Percentiles rank a stretch among this genome's conserved stretches.
Conservation (phyloP, 2,329 filamentous ascomycete species). For the Fusarium agapanthi region DNA sequence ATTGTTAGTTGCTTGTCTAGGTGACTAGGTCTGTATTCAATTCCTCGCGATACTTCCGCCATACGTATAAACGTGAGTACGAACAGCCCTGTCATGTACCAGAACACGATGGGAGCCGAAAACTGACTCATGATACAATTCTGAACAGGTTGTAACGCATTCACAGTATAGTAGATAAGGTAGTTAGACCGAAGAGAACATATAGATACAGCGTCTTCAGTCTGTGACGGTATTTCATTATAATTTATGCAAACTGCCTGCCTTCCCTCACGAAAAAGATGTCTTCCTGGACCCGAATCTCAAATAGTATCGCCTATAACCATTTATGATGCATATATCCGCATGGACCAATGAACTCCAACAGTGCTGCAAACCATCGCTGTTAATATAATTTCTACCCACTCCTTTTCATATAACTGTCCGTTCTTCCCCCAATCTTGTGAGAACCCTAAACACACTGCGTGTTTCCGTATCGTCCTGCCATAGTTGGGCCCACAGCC, state of each 20-base stretch:
- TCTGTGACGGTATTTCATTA: constrained; percentile 25
- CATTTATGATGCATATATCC: constrained; percentile 24
- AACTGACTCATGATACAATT: background rate
- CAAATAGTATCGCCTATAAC: background rate
- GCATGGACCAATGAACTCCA: constrained; percentile 36
- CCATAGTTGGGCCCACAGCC: background rate
- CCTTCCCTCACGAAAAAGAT: background rate
- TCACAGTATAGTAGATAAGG: background rate
- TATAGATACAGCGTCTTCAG: constrained; percentile 10
- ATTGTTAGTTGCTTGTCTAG: background rate
- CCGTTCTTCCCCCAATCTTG: background rate
- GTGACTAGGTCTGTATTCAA: background rate
- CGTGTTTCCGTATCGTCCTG: background rate
- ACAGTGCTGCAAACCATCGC: constrained; percentile 30
- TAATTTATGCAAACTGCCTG: constrained; percentile 30
- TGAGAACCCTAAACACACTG: background rate
- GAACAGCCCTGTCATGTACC: background rate
- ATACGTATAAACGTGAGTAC: background rate
- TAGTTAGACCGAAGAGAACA: background rate
- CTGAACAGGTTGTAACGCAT: background rate
- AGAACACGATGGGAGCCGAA: background rate
- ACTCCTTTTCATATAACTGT: background rate
- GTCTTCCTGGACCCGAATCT: constrained; percentile 4
- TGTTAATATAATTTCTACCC: constrained; percentile 10
- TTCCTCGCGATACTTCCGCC: background rate